phyloP scores from a whole-genome alignment of 106 monocot species.

The Vanilla planifolia region DNA sequence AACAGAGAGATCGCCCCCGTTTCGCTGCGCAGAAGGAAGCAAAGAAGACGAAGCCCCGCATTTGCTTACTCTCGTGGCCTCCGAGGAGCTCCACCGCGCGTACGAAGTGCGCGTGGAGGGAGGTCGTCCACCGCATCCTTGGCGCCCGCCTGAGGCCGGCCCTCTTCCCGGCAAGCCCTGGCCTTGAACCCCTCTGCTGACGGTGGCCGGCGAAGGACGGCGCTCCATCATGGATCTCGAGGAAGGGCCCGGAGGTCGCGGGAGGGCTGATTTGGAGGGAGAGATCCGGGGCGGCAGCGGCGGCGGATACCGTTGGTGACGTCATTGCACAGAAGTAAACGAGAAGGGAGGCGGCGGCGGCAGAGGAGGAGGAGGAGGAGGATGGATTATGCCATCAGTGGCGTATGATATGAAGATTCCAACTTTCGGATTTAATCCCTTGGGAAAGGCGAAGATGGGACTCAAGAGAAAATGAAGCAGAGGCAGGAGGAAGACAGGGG shows the following conservation, averaged over 20 bases:
- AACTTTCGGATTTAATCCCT: too few relatives aligned
- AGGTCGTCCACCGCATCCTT: constrained; percentile 72
- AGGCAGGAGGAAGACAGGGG: background rate
- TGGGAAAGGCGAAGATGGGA: too few relatives aligned
- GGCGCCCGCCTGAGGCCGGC: constrained; percentile 53
- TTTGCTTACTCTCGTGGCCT: constrained; percentile 62
- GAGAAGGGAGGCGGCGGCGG: background rate
- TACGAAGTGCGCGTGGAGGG: constrained; percentile 69
- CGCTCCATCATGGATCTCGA: background rate
- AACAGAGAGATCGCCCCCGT: too few relatives aligned
- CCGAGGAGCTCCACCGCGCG: constrained; percentile 74
- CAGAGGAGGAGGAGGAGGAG: background rate
- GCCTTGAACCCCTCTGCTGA: constrained; percentile 25
- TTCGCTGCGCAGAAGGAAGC: background rate
- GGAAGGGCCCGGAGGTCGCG: background rate
- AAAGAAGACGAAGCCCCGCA: background rate
- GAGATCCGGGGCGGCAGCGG: constrained; percentile 1
- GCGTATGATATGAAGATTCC: too few relatives aligned
- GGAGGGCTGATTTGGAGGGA: constrained; percentile 18
- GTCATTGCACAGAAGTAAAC: background rate
- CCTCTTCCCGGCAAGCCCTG: constrained; percentile 22
- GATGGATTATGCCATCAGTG: constrained; percentile 16
- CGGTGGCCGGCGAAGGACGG: constrained; percentile 1
- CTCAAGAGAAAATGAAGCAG: too few relatives aligned
- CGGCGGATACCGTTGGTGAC: background rate